Base-by-base conservation (phyloP, 1,284 basidiomycete species). In the Cutaneotrichosporon mucoides region DNA sequence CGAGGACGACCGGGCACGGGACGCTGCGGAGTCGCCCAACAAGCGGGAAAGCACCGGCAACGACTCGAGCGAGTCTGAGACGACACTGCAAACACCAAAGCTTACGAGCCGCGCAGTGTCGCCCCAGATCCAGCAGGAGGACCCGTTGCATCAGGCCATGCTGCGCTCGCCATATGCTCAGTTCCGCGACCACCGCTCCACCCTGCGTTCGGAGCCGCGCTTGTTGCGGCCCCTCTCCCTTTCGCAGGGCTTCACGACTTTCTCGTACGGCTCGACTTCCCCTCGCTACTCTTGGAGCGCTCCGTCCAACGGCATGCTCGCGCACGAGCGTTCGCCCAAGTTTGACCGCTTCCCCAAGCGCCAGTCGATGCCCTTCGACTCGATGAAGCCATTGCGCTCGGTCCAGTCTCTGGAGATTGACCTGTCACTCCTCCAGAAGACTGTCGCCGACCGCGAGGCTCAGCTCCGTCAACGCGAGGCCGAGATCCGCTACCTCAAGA, bases 171-270 rank as follows among this genome's bases (percentile, higher is more conserved):
- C 87, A 72, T 90, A 86, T 44, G 79, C 73, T 65, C 73, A 63
- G 66, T 73, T 66, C 63, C 75, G 73, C 43, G 56, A 65, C 53
- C 68, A 53, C 38, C 53, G 57, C 47, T 34, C 33, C 33, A 53
- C 52, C 15, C 11, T 36, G 6, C 48, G 56, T 46, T 37, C 41
- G 10, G 61, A 62, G 47, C 46, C 57, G 4, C 59, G 62, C 16
- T 49, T 64, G 16, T 52, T 64, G n/a, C 62, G 75, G 57, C 74
- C 70, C 73, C 85, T 87, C 81, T 93, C 92, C 82, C 86, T 93
- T 68, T 93, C 92, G 80, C 92, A 93, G 90, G 91, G 95, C 85
- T 86, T 93, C 66, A 93, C 88, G 68, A 92, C 86, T 81, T 89
- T 83, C 82, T 88, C 86, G 73, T 90, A 86, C 51, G 78, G 72